Evolutionary conservation across 2,329 filamentous ascomycete genomes (phyloP), one percentile per base, ranked within the genome.

Genomic region (Cytospora leucostoma): DNA sequence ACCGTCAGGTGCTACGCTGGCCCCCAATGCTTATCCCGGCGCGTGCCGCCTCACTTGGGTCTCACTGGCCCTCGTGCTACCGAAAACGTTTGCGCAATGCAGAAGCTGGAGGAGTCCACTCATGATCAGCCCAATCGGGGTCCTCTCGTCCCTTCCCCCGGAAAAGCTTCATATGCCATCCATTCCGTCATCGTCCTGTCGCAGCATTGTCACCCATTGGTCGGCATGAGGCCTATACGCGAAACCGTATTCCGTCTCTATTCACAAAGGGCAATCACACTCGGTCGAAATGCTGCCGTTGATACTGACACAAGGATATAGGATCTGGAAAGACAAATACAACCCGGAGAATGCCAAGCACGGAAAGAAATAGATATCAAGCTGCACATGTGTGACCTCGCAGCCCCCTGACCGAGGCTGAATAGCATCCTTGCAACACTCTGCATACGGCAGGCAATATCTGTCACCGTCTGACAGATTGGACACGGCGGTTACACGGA

Each of bases 271-370:
- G 12, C n/a, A 17, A 35, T 60, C 54, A 47, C 63, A 63, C 37
- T 61, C 59, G 57, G 37, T 63, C 21, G 56, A 49, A 27, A 7
- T 47, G 37, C 50, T 56, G 33, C 38, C 35, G 13, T 34, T 5
- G 7, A 37, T 56, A 19, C 64, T 66, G 35, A 66, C 19, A 3
- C 8, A 8, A 13, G 33, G 27, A 7, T 35, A n/a, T 73, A 96
- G 92, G 93, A 97, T 98, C 73, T 97, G 94, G 92, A 98, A 98
- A 76, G 93, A 96, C 67, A 98, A 98, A 79, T 97, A 98, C 79
- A 84, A 84, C 71, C 81, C 83, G 38, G 78, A 70, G 58, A 77
- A 74, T 65, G 73, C 73, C 67, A 78, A 82, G 73, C 77, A 80
- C 65, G 73, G 74, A 67, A 78, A 82, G 73, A 78, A 81, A 68